Evolutionary conservation across 805 yeast genomes (phyloP), one percentile per base, ranked within the genome.

Genomic region (Ogataea zsoltii): DNA sequence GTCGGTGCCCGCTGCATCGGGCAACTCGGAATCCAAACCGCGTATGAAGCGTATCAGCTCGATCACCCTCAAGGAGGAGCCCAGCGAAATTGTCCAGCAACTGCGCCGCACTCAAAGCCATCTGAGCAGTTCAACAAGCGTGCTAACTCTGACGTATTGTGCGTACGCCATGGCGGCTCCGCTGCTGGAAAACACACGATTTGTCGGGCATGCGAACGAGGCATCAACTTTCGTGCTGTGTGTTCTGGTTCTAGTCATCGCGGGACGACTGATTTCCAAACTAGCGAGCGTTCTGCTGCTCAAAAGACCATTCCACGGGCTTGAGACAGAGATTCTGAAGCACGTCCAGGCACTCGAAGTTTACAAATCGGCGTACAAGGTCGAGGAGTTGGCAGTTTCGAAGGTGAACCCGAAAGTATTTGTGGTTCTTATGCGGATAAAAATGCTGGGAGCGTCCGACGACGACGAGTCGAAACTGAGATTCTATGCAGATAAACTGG

Each of bases 361-460:
- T 31, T 86, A 77, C 63, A 80, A 76, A 55, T 62, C 73, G 2
- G 63, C 68, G 4, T 83, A 81, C 55, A 58, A 60, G 6, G 58
- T 85, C 13, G 70, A 74, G 12, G 70, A 61, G 55, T 69, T 85
- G 7, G 68, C 77, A 41, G 66, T 86, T 6, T 74, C 85, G 3
- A 80, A 83, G 53, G 82, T 84, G 31, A 85, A 82, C 58, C 79
- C 80, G 58, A 75, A 74, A 47, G 65, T 83, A 3, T 80, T 74
- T 53, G 72, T 86, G 18, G 77, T 83, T 2, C 74, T 88, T 3
- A 50, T 83, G 14, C 74, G 69, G 44, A 53, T 86, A 3, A 63
- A 62, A 16, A 80, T 86, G 85, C 63, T 68, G 38, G 91, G 91
- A n/a, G 86, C 83, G 1, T 77, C 85, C 3, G 79, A 79, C 50